Percentiles rank a stretch among this genome's conserved stretches.
Conservation (phyloP, 768 basidiomycete species). For the Hygrocybe punicea region DNA sequence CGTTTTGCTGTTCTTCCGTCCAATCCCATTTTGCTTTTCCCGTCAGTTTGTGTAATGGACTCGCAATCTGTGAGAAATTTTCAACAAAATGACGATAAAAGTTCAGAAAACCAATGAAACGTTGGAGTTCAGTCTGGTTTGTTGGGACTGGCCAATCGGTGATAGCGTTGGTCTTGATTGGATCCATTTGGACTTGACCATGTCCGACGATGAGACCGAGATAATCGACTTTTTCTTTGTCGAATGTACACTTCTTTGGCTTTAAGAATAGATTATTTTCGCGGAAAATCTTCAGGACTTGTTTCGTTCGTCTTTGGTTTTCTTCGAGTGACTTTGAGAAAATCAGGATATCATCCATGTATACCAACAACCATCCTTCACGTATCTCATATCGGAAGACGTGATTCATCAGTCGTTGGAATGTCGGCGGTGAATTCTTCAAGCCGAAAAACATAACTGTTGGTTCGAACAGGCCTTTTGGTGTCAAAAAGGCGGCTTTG, state of each 20-base stretch:
- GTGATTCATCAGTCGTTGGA: constrained; percentile 11
- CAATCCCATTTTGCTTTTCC: constrained; percentile 23
- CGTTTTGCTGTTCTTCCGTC: constrained; percentile 3
- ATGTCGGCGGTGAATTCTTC: constrained; percentile 24
- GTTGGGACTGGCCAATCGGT: constrained; percentile 26
- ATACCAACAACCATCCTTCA: constrained; percentile 30
- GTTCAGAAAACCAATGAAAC: constrained; percentile 38
- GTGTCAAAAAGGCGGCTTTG: constrained; percentile 12
- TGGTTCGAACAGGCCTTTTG: constrained; percentile 9
- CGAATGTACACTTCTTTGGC: constrained; percentile 38
- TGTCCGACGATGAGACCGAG: constrained; percentile 22
- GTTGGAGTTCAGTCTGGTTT: constrained; percentile 24
- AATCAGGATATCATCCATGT: constrained; percentile 45
- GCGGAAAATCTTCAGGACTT: constrained; percentile 26
- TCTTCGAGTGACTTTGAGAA: constrained; percentile 18
- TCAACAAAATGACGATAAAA: constrained; percentile 40
- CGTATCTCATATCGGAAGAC: constrained; percentile 25
- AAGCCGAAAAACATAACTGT: constrained; percentile 16
- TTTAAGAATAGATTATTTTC: constrained; percentile 35
- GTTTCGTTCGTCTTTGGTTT: constrained; percentile 12
- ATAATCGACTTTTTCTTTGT: constrained; percentile 30
- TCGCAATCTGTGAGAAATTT: constrained; percentile 26
- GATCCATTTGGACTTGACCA: constrained; percentile 29
- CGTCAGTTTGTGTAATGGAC: constrained; percentile 29
- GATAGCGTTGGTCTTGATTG: constrained; percentile 29